These are phyloP conservation scores for Boletus hoseneyae DNA, from an alignment of 1,284 basidiomycete species.

Conservation along the genomic window DNA sequence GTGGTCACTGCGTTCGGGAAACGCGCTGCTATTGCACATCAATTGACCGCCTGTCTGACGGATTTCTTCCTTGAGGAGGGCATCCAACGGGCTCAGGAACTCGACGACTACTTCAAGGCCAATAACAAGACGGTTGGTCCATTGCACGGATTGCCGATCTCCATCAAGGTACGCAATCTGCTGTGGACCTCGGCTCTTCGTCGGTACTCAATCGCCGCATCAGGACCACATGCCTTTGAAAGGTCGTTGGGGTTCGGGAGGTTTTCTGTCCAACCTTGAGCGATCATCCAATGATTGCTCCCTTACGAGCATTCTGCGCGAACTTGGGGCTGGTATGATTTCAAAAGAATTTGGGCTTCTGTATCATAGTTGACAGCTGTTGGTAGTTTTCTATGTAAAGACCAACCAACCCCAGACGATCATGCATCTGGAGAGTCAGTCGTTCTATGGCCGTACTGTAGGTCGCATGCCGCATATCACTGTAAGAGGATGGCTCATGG, in stretches of 20 bases:
- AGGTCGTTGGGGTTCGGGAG: slow-evolving; percentile 41
- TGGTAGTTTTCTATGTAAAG: slow-evolving; percentile 44
- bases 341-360: not conserved
- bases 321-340: slow-evolving; percentile 33
- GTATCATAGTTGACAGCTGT: not conserved
- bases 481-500: not conserved
- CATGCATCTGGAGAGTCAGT: slow-evolving; percentile 36
- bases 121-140: slow-evolving; percentile 42
- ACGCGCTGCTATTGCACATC: slow-evolving; percentile 31
- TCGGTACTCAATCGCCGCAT: not conserved
- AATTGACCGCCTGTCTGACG: slow-evolving; percentile 27
- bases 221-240: slow-evolving; percentile 43
- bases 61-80: slow-evolving; percentile 33
- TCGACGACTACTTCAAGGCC: slow-evolving; percentile 38
- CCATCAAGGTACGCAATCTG: slow-evolving; percentile 36
- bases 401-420: slow-evolving; percentile 45
- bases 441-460: slow-evolving; percentile 42
- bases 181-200: too few species aligned
- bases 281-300: slow-evolving; percentile 25
- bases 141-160: slow-evolving; percentile 49
- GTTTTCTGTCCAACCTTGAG: slow-evolving; percentile 32
- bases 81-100: slow-evolving; percentile 37
- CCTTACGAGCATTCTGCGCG: slow-evolving; percentile 26
- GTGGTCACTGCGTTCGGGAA: slow-evolving; percentile 31
- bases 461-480: not conserved